Base-by-base conservation (phyloP, 2,329 filamentous ascomycete species). In the Aspergillus latus region DNA sequence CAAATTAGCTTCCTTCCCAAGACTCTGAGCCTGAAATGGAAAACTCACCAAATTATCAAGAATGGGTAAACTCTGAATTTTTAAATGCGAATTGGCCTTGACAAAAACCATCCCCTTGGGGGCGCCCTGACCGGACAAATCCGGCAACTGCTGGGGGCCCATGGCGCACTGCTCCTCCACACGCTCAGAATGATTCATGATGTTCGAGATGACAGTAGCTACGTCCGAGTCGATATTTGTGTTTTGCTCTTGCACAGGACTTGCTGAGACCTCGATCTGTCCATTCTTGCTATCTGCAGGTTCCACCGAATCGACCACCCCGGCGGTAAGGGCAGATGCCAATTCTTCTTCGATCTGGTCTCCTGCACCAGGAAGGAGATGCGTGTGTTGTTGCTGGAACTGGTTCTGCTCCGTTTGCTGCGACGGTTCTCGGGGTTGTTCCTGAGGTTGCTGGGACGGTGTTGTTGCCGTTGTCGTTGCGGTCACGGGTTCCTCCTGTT, bases 41-140 rank as follows among this genome's bases (percentile, higher is more conserved):
- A 13, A 6, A 39, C 79, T 64, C 72, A 85, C 83, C 66, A 86
- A 66, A 59, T 84, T 86, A 58, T 87, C 84, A 21, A 87, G 71
- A 32, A 86, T 82, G 8, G 84, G 80, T 32, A 87, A 68, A 66
- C 83, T 85, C 61, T 86, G 80, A 16, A 84, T 78, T 64, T 83
- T 82, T 59, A 85, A 66, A 42, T 75, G 72, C 5, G 74, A 74
- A 54, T 74, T 76, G 42, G 75, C 73, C 57, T 76, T 77, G 29
- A 76, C 65, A 57, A 74, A 75, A 13, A 70, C 70, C 58, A 74
- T 64, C 13, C 66, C 69, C 54, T 71, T 71, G 9, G 69, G 64
- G 26, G 69, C 66, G 1, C 70, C 39, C 29, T 49, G 68, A 9
- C 67, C 70, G 15, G 62, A 52, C 9, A 61, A 62, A 5, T 69